These are phyloP conservation scores for Triglochin maritima DNA, from an alignment of 106 monocot genomes.

Conservation along the genomic window DNA sequence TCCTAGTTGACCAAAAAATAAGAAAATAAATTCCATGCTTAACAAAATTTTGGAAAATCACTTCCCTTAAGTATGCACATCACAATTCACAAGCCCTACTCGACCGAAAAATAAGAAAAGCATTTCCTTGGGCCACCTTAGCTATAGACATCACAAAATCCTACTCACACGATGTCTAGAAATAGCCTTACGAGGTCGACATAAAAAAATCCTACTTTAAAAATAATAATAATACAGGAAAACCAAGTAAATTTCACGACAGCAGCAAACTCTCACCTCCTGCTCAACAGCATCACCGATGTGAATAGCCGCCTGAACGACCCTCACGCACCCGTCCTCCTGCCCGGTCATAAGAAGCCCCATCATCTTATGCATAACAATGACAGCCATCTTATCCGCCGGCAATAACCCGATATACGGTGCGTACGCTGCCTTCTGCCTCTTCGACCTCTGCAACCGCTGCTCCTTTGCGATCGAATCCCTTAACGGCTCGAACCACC, in stretches of 20 bases:
- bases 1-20: no score
- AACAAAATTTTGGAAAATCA: neutral
- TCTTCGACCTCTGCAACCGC: conserved; percentile 39
- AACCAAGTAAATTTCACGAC: neutral
- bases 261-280: conserved; percentile 32
- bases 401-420: conserved; percentile 46
- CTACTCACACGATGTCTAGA: no score
- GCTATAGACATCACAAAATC: no score
- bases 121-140: no score
- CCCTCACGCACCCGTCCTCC: conserved; percentile 54
- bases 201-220: no score
- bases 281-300: conserved; percentile 81
- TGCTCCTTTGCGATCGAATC: conserved; percentile 66
- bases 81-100: no score
- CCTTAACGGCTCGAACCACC: conserved; percentile 88
- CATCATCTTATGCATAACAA: conserved; percentile 97
- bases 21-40: neutral
- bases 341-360: conserved; percentile 62
- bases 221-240: no score
- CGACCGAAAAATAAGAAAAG: no score
- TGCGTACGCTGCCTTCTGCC: conserved; percentile 52
- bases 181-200: no score
- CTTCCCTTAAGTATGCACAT: no score
- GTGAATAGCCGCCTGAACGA: conserved; percentile 70
- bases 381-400: conserved; percentile 79